Base-by-base conservation (phyloP, 2,329 filamentous ascomycete genomes). In the Aureobasidium sp. region DNA sequence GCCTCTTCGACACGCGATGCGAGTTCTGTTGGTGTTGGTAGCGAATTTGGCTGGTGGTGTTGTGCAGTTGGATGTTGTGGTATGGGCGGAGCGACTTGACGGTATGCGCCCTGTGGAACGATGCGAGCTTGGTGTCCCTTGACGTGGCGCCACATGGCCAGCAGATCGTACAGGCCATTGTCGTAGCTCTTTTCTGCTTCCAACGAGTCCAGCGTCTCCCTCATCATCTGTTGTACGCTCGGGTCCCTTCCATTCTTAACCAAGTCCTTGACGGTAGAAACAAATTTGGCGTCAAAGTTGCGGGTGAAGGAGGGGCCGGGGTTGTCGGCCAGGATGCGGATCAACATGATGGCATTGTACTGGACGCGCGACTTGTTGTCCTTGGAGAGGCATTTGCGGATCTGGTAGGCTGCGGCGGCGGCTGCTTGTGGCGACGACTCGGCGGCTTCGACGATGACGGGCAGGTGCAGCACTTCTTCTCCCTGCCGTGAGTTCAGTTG, bases 281-380 rank as follows among this genome's bases (percentile, higher is more conserved):
- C 84, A 69, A 96, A 97, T 68, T 90, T 90, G 69, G 86, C 81
- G 73, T 96, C 92, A 43, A 97, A 74, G 71, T 95, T 92, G 66
- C 88, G 83, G n/a, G 93, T 96, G 69, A 99, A 99, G 1, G 85
- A 90, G 57, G 82, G 81, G 31, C 93, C 93, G 0, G 94, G 94
- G 71, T 99, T 96, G 73, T 97, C 92, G 67, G 86, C 81, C 65
- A 99, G 78, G 69, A 99, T 99, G 63, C 93, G 87, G 66, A 95
- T 80, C 60, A 99, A 82, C 94, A 97, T 97, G 69, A 97, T 85
- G 64, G 90, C 88, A 76, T 97, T 96, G 80, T 96, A 97, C 74
- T 97, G 93, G 66, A 86, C 85, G 46, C 79, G 75, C n/a, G 60
- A 46, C 35, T 71, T 71, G 65, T 75, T 79, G 74, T 89, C 85